Evolutionary conservation across 495 filamentous ascomycete genomes (phyloP).

Genomic region (Geoglossum glabrum): DNA sequence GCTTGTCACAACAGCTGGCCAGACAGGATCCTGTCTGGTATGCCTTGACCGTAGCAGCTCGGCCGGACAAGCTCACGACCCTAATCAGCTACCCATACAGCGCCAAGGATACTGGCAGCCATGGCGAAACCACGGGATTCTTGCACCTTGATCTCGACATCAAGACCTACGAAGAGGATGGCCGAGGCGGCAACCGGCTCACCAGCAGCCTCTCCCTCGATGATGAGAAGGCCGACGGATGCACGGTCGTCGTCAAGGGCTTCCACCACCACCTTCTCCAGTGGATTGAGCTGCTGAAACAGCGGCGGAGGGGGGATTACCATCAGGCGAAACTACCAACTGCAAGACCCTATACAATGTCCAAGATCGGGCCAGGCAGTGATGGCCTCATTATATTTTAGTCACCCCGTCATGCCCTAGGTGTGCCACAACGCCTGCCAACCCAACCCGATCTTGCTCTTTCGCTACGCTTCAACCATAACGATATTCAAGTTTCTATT

Average conservation of each 20-base stretch:
- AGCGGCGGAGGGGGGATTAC: background rate
- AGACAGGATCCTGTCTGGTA: background rate
- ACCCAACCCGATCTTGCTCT: too few relatives aligned
- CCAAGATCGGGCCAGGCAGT: background rate
- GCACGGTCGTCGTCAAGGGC: background rate
- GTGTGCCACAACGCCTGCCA: too few relatives aligned
- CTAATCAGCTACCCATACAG: background rate
- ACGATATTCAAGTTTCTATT: too few relatives aligned
- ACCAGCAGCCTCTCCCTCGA: background rate
- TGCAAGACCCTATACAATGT: background rate
- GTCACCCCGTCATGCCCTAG: too few relatives aligned
- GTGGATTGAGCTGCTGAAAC: background rate
- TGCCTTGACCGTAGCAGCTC: background rate
- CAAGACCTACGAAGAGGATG: background rate
- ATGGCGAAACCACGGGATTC: background rate
- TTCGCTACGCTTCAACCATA: too few relatives aligned
- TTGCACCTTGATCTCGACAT: background rate
- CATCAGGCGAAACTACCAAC: background rate
- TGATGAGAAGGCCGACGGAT: background rate
- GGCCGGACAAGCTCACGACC: background rate
- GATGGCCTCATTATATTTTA: too few relatives aligned
- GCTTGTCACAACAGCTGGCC: background rate
- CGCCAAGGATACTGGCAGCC: background rate
- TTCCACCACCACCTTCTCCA: background rate
- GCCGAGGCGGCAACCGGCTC: background rate